phyloP scores from a whole-genome alignment of 257 asterid genomes.

The Przewalskia tangutica region DNA sequence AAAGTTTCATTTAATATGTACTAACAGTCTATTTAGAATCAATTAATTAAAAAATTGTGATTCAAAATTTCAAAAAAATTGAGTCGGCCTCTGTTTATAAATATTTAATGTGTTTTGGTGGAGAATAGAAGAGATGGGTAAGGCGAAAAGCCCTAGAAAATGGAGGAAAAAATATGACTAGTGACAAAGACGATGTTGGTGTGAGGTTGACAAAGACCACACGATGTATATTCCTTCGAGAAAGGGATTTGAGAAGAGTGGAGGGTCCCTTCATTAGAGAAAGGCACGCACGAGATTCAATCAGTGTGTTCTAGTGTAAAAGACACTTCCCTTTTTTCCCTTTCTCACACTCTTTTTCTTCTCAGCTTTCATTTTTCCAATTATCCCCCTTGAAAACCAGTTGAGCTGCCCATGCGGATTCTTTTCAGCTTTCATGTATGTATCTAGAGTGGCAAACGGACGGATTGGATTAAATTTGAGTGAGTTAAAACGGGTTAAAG shows the following conservation, averaged over 20 bases:
- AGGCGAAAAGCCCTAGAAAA: conserved; percentile 18
- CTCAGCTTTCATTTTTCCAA: neutral
- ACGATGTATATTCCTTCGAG: conserved; percentile 74
- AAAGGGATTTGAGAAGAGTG: conserved; percentile 30
- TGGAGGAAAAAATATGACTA: conserved; percentile 1
- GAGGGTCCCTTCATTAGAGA: conserved; percentile 22
- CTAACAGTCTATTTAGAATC: neutral
- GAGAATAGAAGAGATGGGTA: neutral
- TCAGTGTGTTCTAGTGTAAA: conserved; percentile 14
- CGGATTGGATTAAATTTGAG: too few species aligned
- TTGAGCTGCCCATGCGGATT: too few species aligned
- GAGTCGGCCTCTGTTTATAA: fast-evolving
- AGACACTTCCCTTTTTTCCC: conserved; percentile 40
- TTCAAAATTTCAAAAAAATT: neutral
- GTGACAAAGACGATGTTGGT: neutral
- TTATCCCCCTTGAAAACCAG: too few species aligned
- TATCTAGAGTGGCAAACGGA: too few species aligned
- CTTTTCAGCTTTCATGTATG: neutral
- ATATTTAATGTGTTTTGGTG: neutral
- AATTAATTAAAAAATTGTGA: neutral
- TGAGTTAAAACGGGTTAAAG: too few species aligned
- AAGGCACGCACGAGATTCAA: conserved; percentile 18
- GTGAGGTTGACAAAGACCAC: conserved; percentile 45
- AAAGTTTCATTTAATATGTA: neutral
- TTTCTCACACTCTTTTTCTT: neutral